Conservation (phyloP, 495 filamentous ascomycete species). For the Podospora conica region DNA sequence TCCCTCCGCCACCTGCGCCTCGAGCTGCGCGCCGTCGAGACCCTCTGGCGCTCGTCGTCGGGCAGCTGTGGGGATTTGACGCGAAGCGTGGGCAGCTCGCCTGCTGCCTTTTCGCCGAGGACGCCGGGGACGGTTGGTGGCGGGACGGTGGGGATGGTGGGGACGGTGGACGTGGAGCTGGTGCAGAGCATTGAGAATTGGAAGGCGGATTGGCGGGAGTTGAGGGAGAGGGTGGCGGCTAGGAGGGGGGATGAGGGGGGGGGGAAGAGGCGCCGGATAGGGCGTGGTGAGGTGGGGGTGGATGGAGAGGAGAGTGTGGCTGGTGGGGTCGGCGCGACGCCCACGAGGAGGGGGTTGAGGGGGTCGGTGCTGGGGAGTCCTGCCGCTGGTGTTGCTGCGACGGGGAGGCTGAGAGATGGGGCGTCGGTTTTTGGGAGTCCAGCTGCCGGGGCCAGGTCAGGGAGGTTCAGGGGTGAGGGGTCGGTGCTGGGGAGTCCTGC, state of each 20-base stretch:
- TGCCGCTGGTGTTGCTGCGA: neutral
- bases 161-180: constrained; percentile 35
- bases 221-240: constrained; percentile 25
- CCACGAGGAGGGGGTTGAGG: neutral
- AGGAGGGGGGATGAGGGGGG: constrained; percentile 8
- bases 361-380: neutral
- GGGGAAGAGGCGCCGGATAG: constrained; percentile 12
- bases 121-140: neutral
- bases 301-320: neutral
- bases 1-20: constrained; percentile 48
- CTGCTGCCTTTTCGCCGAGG: neutral
- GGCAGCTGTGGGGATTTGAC: constrained; percentile 5
- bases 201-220: constrained; percentile 38
- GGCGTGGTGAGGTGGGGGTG: neutral
- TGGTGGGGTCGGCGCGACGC: neutral
- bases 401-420: neutral
- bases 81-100: neutral
- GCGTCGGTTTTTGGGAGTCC: no score
- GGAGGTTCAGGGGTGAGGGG: neutral
- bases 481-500: neutral
- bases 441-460: no score
- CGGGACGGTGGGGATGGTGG: no score
- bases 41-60: constrained; percentile 36
- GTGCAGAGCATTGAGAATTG: constrained; percentile 40
- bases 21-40: constrained; percentile 48